Percentiles rank a stretch among this genome's conserved stretches.
Conservation (phyloP, 1,284 basidiomycete genomes). For the Leccinum pachyderme region DNA sequence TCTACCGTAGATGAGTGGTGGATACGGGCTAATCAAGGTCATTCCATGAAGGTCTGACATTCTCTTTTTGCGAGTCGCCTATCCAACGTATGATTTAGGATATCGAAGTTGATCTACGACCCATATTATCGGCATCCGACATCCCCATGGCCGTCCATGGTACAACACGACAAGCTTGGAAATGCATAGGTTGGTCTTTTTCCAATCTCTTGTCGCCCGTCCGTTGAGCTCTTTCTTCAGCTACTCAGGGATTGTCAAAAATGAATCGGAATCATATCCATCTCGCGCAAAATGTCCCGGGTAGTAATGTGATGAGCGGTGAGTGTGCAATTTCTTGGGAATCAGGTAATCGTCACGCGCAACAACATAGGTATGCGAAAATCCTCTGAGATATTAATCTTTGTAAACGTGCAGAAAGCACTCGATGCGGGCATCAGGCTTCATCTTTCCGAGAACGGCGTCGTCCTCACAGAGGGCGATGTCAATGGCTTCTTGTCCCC, state of each 20-base stretch:
- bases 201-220: not conserved
- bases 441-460: constrained; percentile 77
- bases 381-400: constrained; percentile 72
- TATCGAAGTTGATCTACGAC: constrained; percentile 65
- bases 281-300: constrained; percentile 71
- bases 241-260: constrained; percentile 70
- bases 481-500: constrained; percentile 52
- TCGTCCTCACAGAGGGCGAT: constrained; percentile 78
- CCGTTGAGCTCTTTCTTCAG: constrained; percentile 34
- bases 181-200: constrained; percentile 50
- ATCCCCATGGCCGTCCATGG: constrained; percentile 81
- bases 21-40: constrained; percentile 94
- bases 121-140: constrained; percentile 58
- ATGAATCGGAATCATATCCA: constrained; percentile 91
- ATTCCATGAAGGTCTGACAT: constrained; percentile 70
- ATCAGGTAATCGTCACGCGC: not conserved
- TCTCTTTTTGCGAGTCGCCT: not conserved
- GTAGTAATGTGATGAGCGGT: constrained; percentile 74
- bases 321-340: constrained; percentile 19
- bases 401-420: constrained; percentile 69
- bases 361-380: constrained; percentile 68
- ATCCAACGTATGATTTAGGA: constrained; percentile 38
- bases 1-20: constrained; percentile 57
- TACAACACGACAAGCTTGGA: constrained; percentile 68
- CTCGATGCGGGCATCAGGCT: constrained; percentile 72